These are phyloP conservation scores for Protea cynaroides DNA, from an alignment of 164 flowering plant species.

Conservation along the genomic window DNA sequence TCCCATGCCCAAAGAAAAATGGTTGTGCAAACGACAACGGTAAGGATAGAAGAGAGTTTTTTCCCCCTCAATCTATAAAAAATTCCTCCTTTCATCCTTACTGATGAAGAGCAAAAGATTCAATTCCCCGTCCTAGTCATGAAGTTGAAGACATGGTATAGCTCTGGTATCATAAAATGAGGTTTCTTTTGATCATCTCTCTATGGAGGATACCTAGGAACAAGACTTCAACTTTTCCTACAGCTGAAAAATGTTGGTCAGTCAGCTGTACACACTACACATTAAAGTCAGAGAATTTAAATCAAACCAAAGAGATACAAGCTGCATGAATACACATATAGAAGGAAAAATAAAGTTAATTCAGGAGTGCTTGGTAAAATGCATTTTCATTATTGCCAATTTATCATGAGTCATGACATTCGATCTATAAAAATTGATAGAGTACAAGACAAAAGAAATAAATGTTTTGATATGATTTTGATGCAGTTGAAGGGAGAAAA, in stretches of 20 bases:
- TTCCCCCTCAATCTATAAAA: slow-evolving; percentile 30
- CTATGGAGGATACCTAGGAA: not conserved
- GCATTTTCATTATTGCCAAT: too few relatives aligned
- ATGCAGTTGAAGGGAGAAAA: too few relatives aligned
- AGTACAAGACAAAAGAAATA: too few relatives aligned
- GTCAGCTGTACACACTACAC: not conserved
- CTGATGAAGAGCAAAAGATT: not conserved
- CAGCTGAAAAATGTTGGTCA: not conserved
- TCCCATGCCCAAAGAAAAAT: slow-evolving; percentile 54
- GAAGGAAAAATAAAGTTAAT: too few relatives aligned
- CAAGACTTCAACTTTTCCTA: not conserved
- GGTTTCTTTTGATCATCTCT: not conserved
- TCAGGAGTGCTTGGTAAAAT: too few relatives aligned
- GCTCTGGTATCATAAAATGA: not conserved
- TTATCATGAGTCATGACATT: too few relatives aligned
- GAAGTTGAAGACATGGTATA: too few relatives aligned
- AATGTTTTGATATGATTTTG: too few relatives aligned
- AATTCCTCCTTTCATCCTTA: slow-evolving; percentile 53
- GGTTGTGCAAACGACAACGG: slow-evolving; percentile 34
- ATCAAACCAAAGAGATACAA: too few relatives aligned
- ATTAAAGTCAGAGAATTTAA: too few relatives aligned
- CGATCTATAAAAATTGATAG: too few relatives aligned
- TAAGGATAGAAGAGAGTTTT: slow-evolving; percentile 26
- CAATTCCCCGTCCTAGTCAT: not conserved
- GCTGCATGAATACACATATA: too few relatives aligned